Evolutionary conservation across 352 stramenopile genomes (phyloP), one percentile per base, ranked within the genome.

Genomic region (Elongisporangium anandrum): DNA sequence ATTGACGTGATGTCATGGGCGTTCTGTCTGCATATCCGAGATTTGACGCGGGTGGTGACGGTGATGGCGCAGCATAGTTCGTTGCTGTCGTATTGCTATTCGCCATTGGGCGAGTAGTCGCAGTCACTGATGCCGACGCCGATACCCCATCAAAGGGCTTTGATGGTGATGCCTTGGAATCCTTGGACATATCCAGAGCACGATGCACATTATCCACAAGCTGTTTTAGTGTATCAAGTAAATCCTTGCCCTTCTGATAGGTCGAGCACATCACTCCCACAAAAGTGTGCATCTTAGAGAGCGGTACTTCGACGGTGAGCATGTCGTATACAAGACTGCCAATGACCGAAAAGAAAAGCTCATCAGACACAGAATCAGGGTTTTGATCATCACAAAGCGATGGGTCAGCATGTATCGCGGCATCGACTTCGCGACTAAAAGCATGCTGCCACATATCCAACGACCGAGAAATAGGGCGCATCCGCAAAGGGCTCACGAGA

Each of bases 361-460:
- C 82, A 47, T 93, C 84, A 1, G 70, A 68, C 13, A 93, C 76
- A 22, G 65, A 57, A 21, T 66, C 64, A 4, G 61, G 24, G 38
- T 55, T 60, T 50, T 67, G 59, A 57, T 77, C 74, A 26, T 81
- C 76, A 3, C 51, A 67, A 13, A 55, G 65, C 1, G 38, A 54
- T 21, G 75, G 69, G 34, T 88, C 70, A 7, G 67, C 62, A 19
- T 81, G 67, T 22, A 83, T 63, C 0, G 70, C 77, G 3, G 66
- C 64, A 56, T 92, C 81, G 52, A 92, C 82, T 52, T 94, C 85
- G 29, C 83, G 82, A 49, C 67, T 92, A 59, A 89, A 92, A 3
- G 82, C 85, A 58, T 94, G 85, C 48, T 94, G 85, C 85, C 85
- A 94, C 66, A 94, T 86, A 61, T 94, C 79, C 21, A 94, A 69